Evolutionary conservation across 768 basidiomycete species (phyloP), one percentile per base, ranked within the genome.

Genomic region (Mycena floridula): DNA sequence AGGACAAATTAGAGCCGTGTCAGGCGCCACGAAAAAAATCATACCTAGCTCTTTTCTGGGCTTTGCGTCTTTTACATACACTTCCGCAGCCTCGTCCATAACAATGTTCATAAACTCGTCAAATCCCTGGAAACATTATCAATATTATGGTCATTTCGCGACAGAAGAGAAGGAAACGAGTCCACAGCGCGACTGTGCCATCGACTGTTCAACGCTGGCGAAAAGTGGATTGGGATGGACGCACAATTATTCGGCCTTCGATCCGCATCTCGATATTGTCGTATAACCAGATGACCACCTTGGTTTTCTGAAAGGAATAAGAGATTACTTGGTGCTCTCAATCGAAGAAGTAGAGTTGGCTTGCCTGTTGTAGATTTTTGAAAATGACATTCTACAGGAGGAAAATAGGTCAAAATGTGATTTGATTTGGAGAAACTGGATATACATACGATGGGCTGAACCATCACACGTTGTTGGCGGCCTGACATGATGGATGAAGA

Each of bases 31-130:
- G n/a, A 32, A 8, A 35, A 45, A 25, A 9, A 27, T 64, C 79
- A 45, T 51, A 92, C 93, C 94, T 30, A 98, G 72, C 50, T 90
- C 82, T 65, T 81, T 70, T 55, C 86, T 73, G 37, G 90, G 87
- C 66, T 93, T 89, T 43, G 79, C 82, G 49, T 90, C 91, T 61
- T 92, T 91, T 40, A 93, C 81, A 58, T 81, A 95, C 9, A 96
- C 84, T 63, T 99, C 95, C 42, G 80, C 77, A 36, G 94, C 91
- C 40, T 96, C 89, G 54, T 99, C 95, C 20, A 99, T 68, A 26
- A 97, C 89, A 24, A 99, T 68, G 60, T 99, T 99, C 95, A 99
- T 99, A 68, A 97, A 99, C 64, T 99, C 95, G 60, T 99, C 95
- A 56, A 99, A 99, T 30, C 95, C 94, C 95, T 97, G 59, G 46